Base-by-base conservation (phyloP, 2,329 filamentous ascomycete genomes). In the Fusarium sp. region DNA sequence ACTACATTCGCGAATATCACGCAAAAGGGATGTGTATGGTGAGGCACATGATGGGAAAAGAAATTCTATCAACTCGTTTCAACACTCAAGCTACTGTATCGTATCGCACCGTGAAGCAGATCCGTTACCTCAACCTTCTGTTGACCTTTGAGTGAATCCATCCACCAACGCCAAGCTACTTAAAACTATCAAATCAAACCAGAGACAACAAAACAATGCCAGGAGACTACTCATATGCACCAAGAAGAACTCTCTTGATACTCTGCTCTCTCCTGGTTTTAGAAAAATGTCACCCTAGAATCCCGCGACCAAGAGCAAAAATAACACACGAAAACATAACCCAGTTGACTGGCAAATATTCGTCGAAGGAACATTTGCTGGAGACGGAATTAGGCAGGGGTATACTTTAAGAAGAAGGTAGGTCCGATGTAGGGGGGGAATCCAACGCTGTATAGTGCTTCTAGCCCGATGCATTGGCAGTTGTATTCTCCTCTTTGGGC, bases 401-500 rank as follows among this genome's bases (percentile, higher is more conserved):
- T 76, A 77, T 76, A 76, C 48, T 55, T 73, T 64, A 76, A 55
- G 68, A 68, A 48, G 61, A 52, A 55, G 49, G 44, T 15, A 52
- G 26, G 33, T 54, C 20, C 45, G 59, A 48, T 32, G 23, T 33
- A 45, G 58, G 44, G 64, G 63, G 33, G 37, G 63, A 62, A 56
- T 62, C 70, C 69, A 66, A 56, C 58, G 66, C 64, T 41, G 66
- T 70, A 52, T 38, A 40, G 46, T 59, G 61, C 56, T 70, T 71
- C 78, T 80, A 80, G 69, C 72, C 78, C 53, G 78, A 76, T 42
- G 71, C 50, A 45, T 76, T 66, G 49, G 72, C 61, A 54, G 67
- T 46, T 49, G 62, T 72, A 33, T 77, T 67, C 70, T 82, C 81
- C 55, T 82, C 81, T 69, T 81, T 81, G 40, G 81, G 81, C 57